These are phyloP conservation scores for Pezicula carpinea DNA, from an alignment of 2,329 filamentous ascomycete species.

Conservation along the genomic window DNA sequence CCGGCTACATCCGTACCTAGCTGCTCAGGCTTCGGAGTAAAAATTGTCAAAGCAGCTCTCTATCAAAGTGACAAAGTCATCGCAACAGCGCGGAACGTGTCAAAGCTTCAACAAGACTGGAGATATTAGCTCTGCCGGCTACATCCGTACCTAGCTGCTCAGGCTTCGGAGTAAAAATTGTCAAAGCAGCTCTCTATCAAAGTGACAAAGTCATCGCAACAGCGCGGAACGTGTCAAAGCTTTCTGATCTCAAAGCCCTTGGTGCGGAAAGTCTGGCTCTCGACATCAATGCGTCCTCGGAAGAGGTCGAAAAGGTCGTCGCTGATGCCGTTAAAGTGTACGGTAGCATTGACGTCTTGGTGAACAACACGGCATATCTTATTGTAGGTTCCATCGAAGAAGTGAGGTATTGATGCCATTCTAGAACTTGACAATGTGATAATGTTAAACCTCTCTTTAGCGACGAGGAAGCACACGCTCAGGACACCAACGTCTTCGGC, in stretches of 20 bases:
- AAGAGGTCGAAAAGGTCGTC: slow-evolving; percentile 30
- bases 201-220: slow-evolving; percentile 43
- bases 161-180: slow-evolving; percentile 42
- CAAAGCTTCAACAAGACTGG: too few species aligned
- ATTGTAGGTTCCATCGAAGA: slow-evolving; percentile 41
- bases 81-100: slow-evolving; percentile 37
- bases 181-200: slow-evolving; percentile 35
- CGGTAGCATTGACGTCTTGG: slow-evolving; percentile 38
- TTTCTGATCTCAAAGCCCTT: slow-evolving; percentile 29
- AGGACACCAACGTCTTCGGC: slow-evolving; percentile 50
- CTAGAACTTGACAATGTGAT: slow-evolving; percentile 20
- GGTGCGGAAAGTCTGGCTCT: slow-evolving; percentile 33
- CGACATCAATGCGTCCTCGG: slow-evolving; percentile 35
- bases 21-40: slow-evolving; percentile 41
- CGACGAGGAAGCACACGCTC: slow-evolving; percentile 33
- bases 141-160: too few species aligned
- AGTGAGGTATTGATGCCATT: slow-evolving; percentile 31
- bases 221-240: slow-evolving; percentile 34
- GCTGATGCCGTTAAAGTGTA: slow-evolving; percentile 34
- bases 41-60: slow-evolving; percentile 38
- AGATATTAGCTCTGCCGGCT: too few species aligned
- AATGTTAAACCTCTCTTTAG: slow-evolving; percentile 21
- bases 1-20: too few species aligned
- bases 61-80: slow-evolving; percentile 40
- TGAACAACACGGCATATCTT: slow-evolving; percentile 41